phyloP scores from a whole-genome alignment of 805 yeast genomes.

The Ogataea methylovora region DNA sequence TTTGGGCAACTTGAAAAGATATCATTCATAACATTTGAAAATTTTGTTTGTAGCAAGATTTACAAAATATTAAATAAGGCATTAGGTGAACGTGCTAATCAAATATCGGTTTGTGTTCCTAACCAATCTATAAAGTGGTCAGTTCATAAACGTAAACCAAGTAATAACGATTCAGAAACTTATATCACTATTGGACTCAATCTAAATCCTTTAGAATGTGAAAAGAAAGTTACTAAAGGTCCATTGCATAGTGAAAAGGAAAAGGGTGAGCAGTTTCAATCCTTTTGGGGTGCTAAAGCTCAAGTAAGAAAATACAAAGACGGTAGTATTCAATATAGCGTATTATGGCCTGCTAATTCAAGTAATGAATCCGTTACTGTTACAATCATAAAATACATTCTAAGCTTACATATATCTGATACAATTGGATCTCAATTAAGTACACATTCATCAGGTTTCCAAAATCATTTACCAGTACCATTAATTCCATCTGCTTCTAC shows the following conservation, averaged over 20 bases:
- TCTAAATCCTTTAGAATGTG: slow-evolving; percentile 66
- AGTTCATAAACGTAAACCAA: slow-evolving; percentile 47
- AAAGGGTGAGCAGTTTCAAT: slow-evolving; percentile 57
- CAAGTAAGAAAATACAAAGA: slow-evolving; percentile 89
- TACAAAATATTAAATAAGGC: slow-evolving; percentile 50
- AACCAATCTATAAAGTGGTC: slow-evolving; percentile 25
- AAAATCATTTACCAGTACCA: slow-evolving; percentile 49
- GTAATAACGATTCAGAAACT: slow-evolving; percentile 13
- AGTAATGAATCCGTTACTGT: slow-evolving; percentile 55
- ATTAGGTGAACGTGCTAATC: slow-evolving; percentile 40
- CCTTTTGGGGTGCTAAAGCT: slow-evolving; percentile 85
- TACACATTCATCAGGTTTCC: slow-evolving; percentile 37
- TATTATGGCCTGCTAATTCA: slow-evolving; percentile 62
- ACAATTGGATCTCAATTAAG: slow-evolving; percentile 30
- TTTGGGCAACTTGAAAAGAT: slow-evolving; percentile 70
- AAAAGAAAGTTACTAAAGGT: slow-evolving; percentile 80
- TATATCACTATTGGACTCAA: slow-evolving; percentile 52
- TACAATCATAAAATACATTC: slow-evolving; percentile 55
- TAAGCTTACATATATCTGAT: slow-evolving; percentile 52
- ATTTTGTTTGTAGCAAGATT: slow-evolving; percentile 55
- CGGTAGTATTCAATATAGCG: slow-evolving; percentile 85
- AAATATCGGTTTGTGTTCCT: slow-evolving; percentile 24
- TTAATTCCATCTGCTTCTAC: slow-evolving; percentile 43
- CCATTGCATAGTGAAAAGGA: slow-evolving; percentile 59
- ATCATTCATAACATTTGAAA: slow-evolving; percentile 61